These are phyloP conservation scores for Clonostachys byssicola DNA, from an alignment of 2,329 filamentous ascomycete species.

Conservation along the genomic window DNA sequence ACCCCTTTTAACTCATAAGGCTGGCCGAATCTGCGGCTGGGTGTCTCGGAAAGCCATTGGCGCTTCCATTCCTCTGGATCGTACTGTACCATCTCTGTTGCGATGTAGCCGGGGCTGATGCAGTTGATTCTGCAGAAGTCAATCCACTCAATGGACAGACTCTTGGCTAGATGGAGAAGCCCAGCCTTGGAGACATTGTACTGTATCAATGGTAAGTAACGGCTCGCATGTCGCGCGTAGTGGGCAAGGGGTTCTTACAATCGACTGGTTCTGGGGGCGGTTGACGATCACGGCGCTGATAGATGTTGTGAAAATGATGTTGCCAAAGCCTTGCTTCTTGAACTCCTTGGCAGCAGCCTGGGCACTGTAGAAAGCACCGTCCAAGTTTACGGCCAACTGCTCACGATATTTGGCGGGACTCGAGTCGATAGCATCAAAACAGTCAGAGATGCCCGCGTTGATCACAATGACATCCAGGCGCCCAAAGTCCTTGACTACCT, in stretches of 20 bases:
- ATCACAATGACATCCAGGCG: constrained; percentile 34
- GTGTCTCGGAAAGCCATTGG: no score
- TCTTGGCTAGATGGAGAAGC: constrained; percentile 53
- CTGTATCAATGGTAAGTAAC: constrained; percentile 26
- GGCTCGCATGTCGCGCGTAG: no score
- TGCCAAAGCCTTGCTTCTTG: constrained; percentile 23
- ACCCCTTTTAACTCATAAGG: constrained; percentile 44
- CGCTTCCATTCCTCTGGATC: no score
- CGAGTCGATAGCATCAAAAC: constrained; percentile 29
- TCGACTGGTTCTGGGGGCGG: constrained; percentile 66
- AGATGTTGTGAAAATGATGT: constrained; percentile 32
- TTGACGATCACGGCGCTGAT: constrained; percentile 46
- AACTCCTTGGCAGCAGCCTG: constrained; percentile 32
- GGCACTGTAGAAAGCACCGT: constrained; percentile 36
- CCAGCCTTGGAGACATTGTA: constrained; percentile 73
- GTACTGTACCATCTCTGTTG: constrained; percentile 34
- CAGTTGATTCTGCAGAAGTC: constrained; percentile 1
- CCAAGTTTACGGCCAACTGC: constrained; percentile 28
- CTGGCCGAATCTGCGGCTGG: constrained; percentile 31
- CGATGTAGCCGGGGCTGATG: background rate
- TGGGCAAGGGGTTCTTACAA: constrained; percentile 11
- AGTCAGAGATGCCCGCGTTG: constrained; percentile 31
- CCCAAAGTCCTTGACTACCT: constrained; percentile 26
- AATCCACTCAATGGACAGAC: constrained; percentile 70
- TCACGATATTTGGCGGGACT: background rate